Evolutionary conservation across 345 rosid species (phyloP).

Genomic region (Euphorbia lathyris): DNA sequence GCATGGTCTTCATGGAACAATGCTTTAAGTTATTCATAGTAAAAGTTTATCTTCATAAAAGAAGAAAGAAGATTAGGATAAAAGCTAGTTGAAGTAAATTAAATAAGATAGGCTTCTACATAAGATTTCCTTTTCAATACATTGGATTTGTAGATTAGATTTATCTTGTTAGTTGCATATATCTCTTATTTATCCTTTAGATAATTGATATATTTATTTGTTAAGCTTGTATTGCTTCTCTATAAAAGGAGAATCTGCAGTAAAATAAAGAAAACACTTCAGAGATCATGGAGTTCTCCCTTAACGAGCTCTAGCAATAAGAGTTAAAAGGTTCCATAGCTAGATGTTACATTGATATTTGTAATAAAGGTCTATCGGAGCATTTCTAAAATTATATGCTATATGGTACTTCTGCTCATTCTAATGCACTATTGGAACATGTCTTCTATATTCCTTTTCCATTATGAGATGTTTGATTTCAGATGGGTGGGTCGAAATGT

Average conservation of each 20-base stretch:
- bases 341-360: not conserved
- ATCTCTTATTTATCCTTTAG: not conserved
- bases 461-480: not conserved
- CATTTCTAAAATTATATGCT: not conserved
- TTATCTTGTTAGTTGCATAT: not conserved
- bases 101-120: no score
- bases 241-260: not conserved
- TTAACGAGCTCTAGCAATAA: no score
- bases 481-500: not conserved
- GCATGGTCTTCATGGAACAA: no score
- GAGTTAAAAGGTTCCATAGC: not conserved
- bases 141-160: not conserved
- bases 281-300: no score
- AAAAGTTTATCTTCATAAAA: no score
- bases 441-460: not conserved
- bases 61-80: no score
- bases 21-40: no score
- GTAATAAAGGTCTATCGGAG: not conserved
- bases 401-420: not conserved
- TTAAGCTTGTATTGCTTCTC: not conserved
- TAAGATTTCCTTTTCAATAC: no score
- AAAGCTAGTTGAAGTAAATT: no score
- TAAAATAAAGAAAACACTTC: not conserved
- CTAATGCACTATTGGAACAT: not conserved
- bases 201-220: no score